phyloP scores from a whole-genome alignment of 2,329 filamentous ascomycete species.

The Aspergillus arachidicola region DNA sequence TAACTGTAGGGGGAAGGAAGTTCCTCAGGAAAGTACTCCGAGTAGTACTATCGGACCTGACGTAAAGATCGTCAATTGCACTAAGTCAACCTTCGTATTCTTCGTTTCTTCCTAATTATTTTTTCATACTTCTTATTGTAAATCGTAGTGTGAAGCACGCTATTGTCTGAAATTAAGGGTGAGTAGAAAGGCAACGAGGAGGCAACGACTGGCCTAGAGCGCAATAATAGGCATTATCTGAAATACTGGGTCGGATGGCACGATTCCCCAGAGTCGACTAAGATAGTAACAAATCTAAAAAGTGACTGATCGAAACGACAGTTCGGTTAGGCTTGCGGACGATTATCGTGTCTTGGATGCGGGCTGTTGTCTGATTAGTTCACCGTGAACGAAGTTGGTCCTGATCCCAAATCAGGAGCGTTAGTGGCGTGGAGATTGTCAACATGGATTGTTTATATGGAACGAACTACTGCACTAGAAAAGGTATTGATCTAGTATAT shows the following conservation, averaged over 20 bases:
- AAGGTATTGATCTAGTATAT: not conserved
- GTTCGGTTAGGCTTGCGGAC: not conserved
- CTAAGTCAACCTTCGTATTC: not conserved
- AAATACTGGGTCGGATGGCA: not conserved
- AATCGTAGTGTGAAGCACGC: not conserved
- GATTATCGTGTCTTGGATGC: not conserved
- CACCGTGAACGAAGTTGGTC: not conserved
- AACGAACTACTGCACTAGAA: slow-evolving; percentile 1
- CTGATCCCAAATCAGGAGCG: not conserved
- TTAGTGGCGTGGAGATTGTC: not conserved
- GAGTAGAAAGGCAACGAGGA: not conserved
- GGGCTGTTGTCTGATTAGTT: not conserved
- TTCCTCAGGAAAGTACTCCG: not conserved
- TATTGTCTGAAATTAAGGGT: not conserved
- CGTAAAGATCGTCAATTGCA: not conserved
- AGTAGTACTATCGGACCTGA: not conserved
- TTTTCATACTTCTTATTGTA: not conserved
- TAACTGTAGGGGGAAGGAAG: not conserved
- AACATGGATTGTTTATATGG: not conserved
- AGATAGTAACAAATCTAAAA: slow-evolving; percentile 3
- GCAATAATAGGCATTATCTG: not conserved
- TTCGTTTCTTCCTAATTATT: not conserved
- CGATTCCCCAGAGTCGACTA: not conserved
- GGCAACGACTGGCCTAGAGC: not conserved
- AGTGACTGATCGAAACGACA: slow-evolving; percentile 3